Evolutionary conservation across 352 stramenopile genomes (phyloP).

Genomic region (Blastocystis sp.): DNA sequence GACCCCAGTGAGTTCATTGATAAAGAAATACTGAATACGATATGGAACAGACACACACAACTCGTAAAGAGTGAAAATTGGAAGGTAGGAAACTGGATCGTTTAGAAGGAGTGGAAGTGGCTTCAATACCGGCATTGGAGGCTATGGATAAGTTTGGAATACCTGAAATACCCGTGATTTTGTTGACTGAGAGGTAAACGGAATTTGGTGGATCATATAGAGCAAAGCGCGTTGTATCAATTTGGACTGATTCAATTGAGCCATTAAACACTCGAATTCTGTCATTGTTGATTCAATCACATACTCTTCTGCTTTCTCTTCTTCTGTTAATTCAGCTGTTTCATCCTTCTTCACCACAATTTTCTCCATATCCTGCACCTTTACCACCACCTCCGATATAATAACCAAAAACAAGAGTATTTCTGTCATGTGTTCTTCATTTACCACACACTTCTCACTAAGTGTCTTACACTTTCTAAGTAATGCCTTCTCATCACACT

Average conservation of each 20-base stretch:
- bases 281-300: background rate
- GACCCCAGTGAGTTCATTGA: conserved; percentile 25
- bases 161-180: background rate
- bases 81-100: background rate
- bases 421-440: background rate
- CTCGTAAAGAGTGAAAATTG: conserved; percentile 20
- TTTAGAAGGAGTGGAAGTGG: background rate
- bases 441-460: background rate
- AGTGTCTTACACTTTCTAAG: background rate
- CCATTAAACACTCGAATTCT: background rate
- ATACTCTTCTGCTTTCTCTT: background rate
- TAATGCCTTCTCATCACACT: background rate
- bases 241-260: background rate
- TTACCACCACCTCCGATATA: background rate
- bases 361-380: background rate
- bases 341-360: background rate
- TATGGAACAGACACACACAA: background rate
- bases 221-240: background rate
- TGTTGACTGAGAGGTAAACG: background rate
- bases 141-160: background rate
- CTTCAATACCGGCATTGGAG: background rate
- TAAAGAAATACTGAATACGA: conserved; percentile 25
- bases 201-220: background rate
- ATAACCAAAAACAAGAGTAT: conserved; percentile 24
- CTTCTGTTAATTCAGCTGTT: background rate